These are phyloP conservation scores for Neurospora discreta DNA, from an alignment of 495 filamentous ascomycete species.

Conservation along the genomic window DNA sequence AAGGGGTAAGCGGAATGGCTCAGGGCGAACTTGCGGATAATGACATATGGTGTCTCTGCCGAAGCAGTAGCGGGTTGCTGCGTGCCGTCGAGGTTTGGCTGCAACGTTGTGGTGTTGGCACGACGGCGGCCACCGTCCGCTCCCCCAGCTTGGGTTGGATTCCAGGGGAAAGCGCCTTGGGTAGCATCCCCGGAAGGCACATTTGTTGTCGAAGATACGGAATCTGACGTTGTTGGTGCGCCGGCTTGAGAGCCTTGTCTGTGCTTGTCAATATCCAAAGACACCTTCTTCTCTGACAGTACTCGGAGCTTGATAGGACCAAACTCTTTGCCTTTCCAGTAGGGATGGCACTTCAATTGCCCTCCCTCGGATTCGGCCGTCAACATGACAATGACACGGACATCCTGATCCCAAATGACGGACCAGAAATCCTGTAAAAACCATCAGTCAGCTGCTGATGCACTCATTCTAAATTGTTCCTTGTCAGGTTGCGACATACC, in stretches of 20 bases:
- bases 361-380: slow-evolving; percentile 94
- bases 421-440: slow-evolving; percentile 85
- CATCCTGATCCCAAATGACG: slow-evolving; percentile 92
- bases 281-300: slow-evolving; percentile 70
- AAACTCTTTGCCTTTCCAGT: slow-evolving; percentile 75
- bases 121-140: slow-evolving; percentile 25
- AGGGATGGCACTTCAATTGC: slow-evolving; percentile 88
- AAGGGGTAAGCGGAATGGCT: slow-evolving; percentile 70
- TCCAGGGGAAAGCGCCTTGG: not conserved
- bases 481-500: slow-evolving; percentile 40
- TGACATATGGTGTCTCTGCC: slow-evolving; percentile 58
- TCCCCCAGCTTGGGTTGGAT: not conserved
- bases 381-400: slow-evolving; percentile 87
- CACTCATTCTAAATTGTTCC: not conserved
- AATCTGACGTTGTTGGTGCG: not conserved
- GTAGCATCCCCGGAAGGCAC: not conserved
- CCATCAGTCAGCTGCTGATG: slow-evolving; percentile 27
- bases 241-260: slow-evolving; percentile 12
- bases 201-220: slow-evolving; percentile 11
- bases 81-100: slow-evolving; percentile 4
- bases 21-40: slow-evolving; percentile 79
- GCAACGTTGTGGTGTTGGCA: slow-evolving; percentile 31
- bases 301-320: slow-evolving; percentile 66
- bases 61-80: not conserved
- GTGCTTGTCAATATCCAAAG: slow-evolving; percentile 53